Evolutionary conservation across 306 rosid genomes (phyloP).

Genomic region (Dalbergia cultrata): DNA sequence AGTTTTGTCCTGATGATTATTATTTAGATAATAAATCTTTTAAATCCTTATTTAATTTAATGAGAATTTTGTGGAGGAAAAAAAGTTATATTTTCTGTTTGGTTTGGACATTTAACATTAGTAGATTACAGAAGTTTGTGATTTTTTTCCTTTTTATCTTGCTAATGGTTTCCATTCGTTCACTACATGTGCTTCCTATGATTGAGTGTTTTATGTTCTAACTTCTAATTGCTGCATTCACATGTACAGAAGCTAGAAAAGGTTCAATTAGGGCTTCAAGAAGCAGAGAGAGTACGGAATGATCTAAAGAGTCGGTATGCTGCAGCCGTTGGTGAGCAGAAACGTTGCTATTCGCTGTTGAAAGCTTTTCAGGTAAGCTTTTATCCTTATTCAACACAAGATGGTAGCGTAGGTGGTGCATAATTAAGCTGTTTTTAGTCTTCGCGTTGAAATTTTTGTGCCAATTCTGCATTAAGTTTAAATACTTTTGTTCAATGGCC

Average conservation of each 20-base stretch:
- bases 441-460: conserved; percentile 16
- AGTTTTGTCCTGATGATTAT: background rate
- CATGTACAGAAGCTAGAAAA: conserved; percentile 75
- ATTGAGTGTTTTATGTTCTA: conserved; percentile 7
- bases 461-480: conserved; percentile 6
- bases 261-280: conserved; percentile 67
- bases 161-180: background rate
- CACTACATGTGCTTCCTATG: conserved; percentile 28
- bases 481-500: conserved; percentile 46
- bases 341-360: conserved; percentile 71
- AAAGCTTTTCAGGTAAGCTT: conserved; percentile 82
- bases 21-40: conserved; percentile 2
- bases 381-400: background rate
- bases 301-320: conserved; percentile 68
- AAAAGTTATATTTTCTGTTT: background rate
- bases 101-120: background rate
- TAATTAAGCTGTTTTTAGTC: background rate
- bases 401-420: background rate
- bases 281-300: conserved; percentile 67
- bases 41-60: conserved; percentile 26
- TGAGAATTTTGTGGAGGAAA: background rate
- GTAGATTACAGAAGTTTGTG: background rate
- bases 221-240: conserved; percentile 36
- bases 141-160: background rate
- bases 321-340: conserved; percentile 69